These are phyloP conservation scores for Nemania sp. DNA, from an alignment of 2,329 filamentous ascomycete species.

Conservation along the genomic window DNA sequence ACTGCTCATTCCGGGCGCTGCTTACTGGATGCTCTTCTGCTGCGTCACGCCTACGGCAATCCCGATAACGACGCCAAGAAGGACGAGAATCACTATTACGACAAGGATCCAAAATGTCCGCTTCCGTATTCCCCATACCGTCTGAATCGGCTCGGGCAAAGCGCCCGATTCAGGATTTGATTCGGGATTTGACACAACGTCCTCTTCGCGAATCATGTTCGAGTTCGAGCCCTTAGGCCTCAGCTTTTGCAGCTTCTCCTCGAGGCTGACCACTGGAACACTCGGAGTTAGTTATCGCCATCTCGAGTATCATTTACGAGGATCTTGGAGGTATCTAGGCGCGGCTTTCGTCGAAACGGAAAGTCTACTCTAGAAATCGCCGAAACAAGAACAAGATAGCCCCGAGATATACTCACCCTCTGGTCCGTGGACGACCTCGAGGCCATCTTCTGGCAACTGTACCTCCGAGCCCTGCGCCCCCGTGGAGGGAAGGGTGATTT, in stretches of 20 bases:
- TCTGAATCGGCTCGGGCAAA: background rate
- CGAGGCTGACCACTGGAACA: constrained; percentile 34
- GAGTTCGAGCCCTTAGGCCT: constrained; percentile 13
- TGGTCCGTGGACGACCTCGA: constrained; percentile 44
- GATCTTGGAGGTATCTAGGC: too few species aligned
- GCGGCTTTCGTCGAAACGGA: too few species aligned
- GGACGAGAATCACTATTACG: constrained; percentile 35
- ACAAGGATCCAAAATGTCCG: constrained; percentile 39
- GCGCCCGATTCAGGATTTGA: background rate
- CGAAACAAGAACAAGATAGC: too few species aligned
- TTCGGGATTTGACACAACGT: background rate
- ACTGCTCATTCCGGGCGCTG: background rate
- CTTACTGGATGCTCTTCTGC: constrained; percentile 39
- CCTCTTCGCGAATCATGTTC: constrained; percentile 1
- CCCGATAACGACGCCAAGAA: constrained; percentile 42
- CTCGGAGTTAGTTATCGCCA: too few species aligned
- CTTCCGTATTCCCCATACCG: constrained; percentile 36
- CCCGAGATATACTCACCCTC: too few species aligned
- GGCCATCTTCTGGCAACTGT: constrained; percentile 40
- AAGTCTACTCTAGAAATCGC: too few species aligned
- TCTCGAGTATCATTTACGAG: too few species aligned
- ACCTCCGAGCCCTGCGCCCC: constrained; percentile 38
- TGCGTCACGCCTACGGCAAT: constrained; percentile 42
- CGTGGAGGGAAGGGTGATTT: constrained; percentile 8
- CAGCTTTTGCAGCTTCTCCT: constrained; percentile 35